Evolutionary conservation across 495 filamentous ascomycete species (phyloP).

Genomic region (Achaetomiella virescens): DNA sequence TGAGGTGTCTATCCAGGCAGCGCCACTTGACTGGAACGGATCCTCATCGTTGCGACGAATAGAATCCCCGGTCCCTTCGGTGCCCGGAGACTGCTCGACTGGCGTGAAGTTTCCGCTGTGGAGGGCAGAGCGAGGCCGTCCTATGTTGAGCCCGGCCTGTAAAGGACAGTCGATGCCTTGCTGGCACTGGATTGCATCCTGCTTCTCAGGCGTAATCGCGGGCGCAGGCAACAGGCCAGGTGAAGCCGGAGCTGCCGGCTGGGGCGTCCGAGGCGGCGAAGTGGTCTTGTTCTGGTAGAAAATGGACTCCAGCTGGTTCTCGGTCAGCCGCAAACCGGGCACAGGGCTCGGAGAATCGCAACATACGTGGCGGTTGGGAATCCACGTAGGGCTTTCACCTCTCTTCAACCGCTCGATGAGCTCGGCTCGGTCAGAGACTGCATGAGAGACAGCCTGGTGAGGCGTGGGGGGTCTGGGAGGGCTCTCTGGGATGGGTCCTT

Average conservation of each 20-base stretch:
- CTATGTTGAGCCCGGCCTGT: constrained; percentile 55
- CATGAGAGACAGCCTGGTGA: constrained; percentile 21
- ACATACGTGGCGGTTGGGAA: constrained; percentile 59
- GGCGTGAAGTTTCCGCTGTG: constrained; percentile 85
- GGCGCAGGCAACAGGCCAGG: constrained; percentile 34
- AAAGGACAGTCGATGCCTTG: constrained; percentile 24
- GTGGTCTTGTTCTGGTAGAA: constrained; percentile 26
- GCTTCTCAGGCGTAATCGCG: constrained; percentile 39
- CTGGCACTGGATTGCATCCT: constrained; percentile 14
- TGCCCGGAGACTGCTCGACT: constrained; percentile 32
- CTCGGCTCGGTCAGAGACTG: constrained; percentile 58
- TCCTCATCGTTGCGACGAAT: background rate
- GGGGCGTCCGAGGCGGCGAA: constrained; percentile 32
- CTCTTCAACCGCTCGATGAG: constrained; percentile 81
- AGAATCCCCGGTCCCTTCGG: background rate
- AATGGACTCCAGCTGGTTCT: constrained; percentile 34
- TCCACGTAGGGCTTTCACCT: constrained; percentile 72
- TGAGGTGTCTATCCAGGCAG: constrained; percentile 40
- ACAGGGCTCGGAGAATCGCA: background rate
- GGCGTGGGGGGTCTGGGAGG: constrained; percentile 29
- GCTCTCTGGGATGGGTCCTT: constrained; percentile 46
- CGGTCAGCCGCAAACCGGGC: background rate
- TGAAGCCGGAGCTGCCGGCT: constrained; percentile 30
- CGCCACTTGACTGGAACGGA: constrained; percentile 5
- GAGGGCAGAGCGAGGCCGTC: constrained; percentile 78